These are phyloP conservation scores for Alternaria metachromatica DNA, from an alignment of 2,329 filamentous ascomycete species.

Conservation along the genomic window DNA sequence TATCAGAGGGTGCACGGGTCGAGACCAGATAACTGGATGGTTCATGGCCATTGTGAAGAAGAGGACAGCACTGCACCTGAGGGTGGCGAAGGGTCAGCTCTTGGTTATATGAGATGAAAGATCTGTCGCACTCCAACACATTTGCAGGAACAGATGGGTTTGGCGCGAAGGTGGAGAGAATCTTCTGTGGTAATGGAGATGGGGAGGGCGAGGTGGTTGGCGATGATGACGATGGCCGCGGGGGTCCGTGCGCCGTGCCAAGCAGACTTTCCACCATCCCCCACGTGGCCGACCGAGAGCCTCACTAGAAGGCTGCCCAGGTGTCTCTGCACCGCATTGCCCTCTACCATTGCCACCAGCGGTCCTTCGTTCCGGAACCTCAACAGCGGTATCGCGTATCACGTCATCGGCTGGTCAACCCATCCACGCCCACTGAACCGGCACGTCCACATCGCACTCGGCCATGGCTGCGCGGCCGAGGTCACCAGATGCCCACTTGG, in stretches of 20 bases:
- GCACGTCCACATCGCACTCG: background rate
- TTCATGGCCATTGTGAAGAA: background rate
- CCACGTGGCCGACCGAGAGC: background rate
- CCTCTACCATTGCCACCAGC: background rate
- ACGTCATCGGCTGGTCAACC: background rate
- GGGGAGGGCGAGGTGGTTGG: background rate
- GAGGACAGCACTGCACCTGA: background rate
- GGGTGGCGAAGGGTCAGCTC: background rate
- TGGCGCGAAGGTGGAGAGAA: background rate
- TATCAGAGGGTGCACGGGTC: background rate
- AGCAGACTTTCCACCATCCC: background rate
- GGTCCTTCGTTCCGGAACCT: background rate
- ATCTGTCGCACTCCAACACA: background rate
- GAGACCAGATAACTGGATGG: background rate
- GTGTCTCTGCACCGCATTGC: background rate
- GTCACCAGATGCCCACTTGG: background rate
- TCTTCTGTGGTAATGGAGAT: background rate
- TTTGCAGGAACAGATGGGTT: background rate
- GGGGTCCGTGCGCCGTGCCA: background rate
- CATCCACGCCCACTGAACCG: background rate
- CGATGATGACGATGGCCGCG: background rate
- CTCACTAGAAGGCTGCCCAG: background rate
- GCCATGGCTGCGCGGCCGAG: background rate
- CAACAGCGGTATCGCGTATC: background rate
- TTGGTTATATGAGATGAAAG: background rate